A percentile compares a stretch with the other conserved stretches of the same genome.
Conservation (phyloP, 345 rosid species). For the Populus tremula region DNA sequence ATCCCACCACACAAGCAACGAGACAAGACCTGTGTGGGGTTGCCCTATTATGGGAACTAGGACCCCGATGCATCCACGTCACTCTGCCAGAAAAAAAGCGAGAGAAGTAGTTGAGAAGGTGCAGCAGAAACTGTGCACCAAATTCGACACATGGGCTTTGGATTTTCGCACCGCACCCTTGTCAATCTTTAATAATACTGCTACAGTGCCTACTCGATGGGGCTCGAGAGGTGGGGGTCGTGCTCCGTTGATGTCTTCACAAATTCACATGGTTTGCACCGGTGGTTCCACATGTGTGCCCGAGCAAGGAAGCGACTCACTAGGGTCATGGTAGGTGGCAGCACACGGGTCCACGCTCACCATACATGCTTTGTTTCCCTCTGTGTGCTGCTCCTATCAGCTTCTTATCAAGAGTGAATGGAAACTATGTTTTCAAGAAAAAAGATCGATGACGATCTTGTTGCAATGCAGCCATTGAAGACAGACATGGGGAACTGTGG, state of each 20-base stretch:
- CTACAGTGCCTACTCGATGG: slow-evolving; percentile 7
- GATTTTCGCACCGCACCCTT: slow-evolving; percentile 16
- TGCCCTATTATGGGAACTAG: slow-evolving; percentile 18
- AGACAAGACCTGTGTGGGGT: slow-evolving; percentile 6
- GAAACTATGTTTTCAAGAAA: neutral
- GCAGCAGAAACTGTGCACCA: slow-evolving; percentile 25
- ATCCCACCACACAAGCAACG: neutral
- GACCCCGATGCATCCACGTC: slow-evolving; percentile 5
- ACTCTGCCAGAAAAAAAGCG: slow-evolving; percentile 19
- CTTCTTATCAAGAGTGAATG: slow-evolving; percentile 10
- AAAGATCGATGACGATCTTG: neutral
- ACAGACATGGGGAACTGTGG: slow-evolving; percentile 20
- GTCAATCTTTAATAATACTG: neutral
- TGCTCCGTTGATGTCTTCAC: neutral
- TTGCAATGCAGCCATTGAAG: neutral
- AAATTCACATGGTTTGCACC: slow-evolving; percentile 33
- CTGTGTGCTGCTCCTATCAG: neutral
- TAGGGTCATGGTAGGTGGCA: slow-evolving; percentile 33
- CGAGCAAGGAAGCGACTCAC: neutral
- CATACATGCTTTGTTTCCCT: neutral
- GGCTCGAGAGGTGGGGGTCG: neutral
- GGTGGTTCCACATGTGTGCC: slow-evolving; percentile 7
- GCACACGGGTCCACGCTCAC: slow-evolving; percentile 32
- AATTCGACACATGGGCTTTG: slow-evolving; percentile 23
- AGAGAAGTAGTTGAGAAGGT: slow-evolving; percentile 30